Base-by-base conservation (phyloP, 768 basidiomycete genomes). In the Candolleomyces aberdarensis region DNA sequence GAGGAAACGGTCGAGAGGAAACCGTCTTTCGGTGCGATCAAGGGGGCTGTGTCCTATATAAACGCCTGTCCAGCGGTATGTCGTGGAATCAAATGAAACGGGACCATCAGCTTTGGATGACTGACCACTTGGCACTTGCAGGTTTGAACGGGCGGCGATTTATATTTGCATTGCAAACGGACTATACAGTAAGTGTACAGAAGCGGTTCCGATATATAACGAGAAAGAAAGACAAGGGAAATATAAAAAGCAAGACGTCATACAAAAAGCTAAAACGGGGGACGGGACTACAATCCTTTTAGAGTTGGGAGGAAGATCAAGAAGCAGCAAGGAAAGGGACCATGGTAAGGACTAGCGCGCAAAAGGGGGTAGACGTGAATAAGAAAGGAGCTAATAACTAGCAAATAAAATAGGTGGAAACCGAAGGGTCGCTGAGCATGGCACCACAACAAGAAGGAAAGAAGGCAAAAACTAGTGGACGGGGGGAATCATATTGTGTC, bases 371-470 rank as follows among this genome's bases (percentile, higher is more conserved):
- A 51, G 49, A 43, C 50, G 58, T 31, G 41, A 49, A 52, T 61
- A 47, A 48, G 47, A 39, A 56, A 13, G 15, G 6, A 32, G 54
- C 54, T 70, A 70, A 71, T 70, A 70, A 69, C 68, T 67, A 67
- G 66, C 62, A 68, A 70, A 67, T 68, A 72, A 72, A 70, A 61
- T 67, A 70, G 62, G 65, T 68, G 65, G 66, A 67, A 59, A 29
- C 56, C 13, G 40, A 29, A 17, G 43, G 9, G 29, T 32, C 9
- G 36, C 54, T 36, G 26, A n/a, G n/a, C 6, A 51, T 51, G 22
- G 29, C 50, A 31, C 14, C 50, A 51, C 14, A 51, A 32, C 13
- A 39, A 53, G 19, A 36, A 32, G 6, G 52, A 53, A 19, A n/a
- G 31, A 36, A 19, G 52, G 31, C 13, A 31, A 32, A 32, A 31